Conservation (phyloP, 2,329 filamentous ascomycete species). For the Cladosporium sp. region DNA sequence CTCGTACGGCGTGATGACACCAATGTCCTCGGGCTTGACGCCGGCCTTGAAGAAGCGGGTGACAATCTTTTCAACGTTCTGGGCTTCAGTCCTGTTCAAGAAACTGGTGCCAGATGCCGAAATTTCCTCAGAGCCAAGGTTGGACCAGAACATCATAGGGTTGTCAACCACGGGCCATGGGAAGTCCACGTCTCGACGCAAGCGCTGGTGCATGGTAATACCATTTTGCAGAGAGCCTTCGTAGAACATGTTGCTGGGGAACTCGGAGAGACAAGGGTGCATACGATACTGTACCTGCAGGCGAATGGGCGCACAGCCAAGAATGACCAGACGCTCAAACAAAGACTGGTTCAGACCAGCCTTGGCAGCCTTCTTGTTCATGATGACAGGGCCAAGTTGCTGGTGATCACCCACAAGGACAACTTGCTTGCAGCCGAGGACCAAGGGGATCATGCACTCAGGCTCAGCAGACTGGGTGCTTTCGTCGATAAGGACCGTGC, state of each 20-base stretch:
- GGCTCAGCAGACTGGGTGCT: constrained; percentile 97
- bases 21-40: constrained; percentile 89
- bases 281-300: constrained; percentile 98
- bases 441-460: constrained; percentile 97
- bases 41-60: constrained; percentile 98
- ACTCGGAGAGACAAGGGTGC: constrained; percentile 96
- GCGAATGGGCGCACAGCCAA: constrained; percentile 87
- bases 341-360: constrained; percentile 97
- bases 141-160: constrained; percentile 99
- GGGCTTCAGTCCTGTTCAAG: constrained; percentile 93
- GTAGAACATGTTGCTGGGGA: constrained; percentile 99
- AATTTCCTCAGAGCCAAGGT: constrained; percentile 95
- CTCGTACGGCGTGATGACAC: constrained; percentile 98
- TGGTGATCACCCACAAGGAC: constrained; percentile 99
- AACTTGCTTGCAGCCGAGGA: constrained; percentile 96
- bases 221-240: constrained; percentile 96
- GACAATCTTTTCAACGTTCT: constrained; percentile 97
- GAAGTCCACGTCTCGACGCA: constrained; percentile 93
- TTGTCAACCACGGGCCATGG: constrained; percentile 93
- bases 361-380: constrained; percentile 99
- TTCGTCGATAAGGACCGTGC: constrained; percentile 96
- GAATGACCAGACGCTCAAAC: constrained; percentile 91
- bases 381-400: constrained; percentile 96
- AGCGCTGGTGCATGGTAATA: constrained; percentile 82
- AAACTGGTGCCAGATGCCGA: constrained; percentile 97